These are phyloP conservation scores for Byssoonygena ceratinophila DNA, from an alignment of 2,329 filamentous ascomycete species.

Conservation along the genomic window DNA sequence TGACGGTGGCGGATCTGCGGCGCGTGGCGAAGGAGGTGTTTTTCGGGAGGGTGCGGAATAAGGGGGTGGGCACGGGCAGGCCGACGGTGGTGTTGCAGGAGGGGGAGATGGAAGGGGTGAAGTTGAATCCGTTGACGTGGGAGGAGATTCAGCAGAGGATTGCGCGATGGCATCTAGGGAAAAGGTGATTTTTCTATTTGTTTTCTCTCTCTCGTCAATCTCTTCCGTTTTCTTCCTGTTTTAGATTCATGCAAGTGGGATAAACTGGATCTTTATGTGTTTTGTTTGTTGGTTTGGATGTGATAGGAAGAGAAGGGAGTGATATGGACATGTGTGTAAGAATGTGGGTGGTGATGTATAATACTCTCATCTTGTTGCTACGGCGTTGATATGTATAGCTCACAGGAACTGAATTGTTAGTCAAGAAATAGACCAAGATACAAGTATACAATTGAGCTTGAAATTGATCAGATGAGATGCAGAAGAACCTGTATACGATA, in stretches of 20 bases:
- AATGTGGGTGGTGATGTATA: background rate
- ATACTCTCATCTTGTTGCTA: background rate
- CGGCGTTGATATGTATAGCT: too few relatives aligned
- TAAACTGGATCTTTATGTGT: too few relatives aligned
- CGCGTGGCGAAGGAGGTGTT: constrained; percentile 72
- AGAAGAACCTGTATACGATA: too few relatives aligned
- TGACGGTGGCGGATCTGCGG: constrained; percentile 70
- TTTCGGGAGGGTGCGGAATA: constrained; percentile 63
- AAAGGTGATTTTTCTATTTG: constrained; percentile 41
- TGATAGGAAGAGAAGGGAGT: background rate
- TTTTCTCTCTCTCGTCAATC: background rate
- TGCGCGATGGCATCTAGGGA: constrained; percentile 69
- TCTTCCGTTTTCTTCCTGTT: constrained; percentile 1
- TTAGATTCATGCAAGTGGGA: too few relatives aligned
- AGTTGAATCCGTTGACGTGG: constrained; percentile 63
- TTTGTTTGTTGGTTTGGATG: background rate
- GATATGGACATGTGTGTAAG: too few relatives aligned
- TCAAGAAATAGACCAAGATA: too few relatives aligned
- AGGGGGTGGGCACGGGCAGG: constrained; percentile 67
- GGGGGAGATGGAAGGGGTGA: constrained; percentile 62
- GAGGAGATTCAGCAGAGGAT: constrained; percentile 83
- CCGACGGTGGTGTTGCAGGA: constrained; percentile 94
- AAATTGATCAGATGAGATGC: too few relatives aligned
- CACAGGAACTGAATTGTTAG: too few relatives aligned
- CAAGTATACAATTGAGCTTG: too few relatives aligned